Evolutionary conservation across 140 eudicot genomes (phyloP).

Genomic region (Ambrosia hybrid): DNA sequence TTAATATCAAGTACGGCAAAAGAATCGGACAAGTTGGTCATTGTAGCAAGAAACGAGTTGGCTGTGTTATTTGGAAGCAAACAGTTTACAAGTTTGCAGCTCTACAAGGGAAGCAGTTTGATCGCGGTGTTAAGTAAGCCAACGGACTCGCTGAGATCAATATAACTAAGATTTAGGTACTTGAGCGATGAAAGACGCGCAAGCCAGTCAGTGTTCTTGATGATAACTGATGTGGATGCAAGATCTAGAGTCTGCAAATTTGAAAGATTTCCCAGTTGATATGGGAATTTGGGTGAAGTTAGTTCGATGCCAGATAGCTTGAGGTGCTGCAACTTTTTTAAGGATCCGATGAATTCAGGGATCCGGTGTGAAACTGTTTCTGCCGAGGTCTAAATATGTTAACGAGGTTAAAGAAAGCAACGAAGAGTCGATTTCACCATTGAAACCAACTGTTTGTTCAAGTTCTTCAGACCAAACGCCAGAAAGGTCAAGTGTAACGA

Average conservation of each 20-base stretch:
- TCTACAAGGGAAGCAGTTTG: constrained; percentile 34
- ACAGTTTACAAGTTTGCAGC: constrained; percentile 33
- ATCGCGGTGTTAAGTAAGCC: constrained; percentile 21
- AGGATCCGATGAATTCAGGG: constrained; percentile 35
- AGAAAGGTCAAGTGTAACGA: constrained; percentile 34
- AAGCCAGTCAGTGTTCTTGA: constrained; percentile 38
- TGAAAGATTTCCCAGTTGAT: constrained; percentile 34
- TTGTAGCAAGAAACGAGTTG: neutral
- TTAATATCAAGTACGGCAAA: constrained; percentile 40
- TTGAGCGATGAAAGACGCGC: constrained; percentile 28
- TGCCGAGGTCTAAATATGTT: constrained; percentile 42
- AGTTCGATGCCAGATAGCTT: constrained; percentile 10
- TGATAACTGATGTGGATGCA: constrained; percentile 15
- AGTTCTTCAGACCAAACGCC: constrained; percentile 13
- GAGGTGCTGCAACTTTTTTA: constrained; percentile 25
- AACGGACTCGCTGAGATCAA: constrained; percentile 26
- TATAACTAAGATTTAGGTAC: constrained; percentile 33
- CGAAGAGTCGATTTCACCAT: constrained; percentile 36
- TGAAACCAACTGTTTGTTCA: constrained; percentile 21
- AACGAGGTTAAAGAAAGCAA: constrained; percentile 30
- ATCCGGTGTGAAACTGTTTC: constrained; percentile 30
- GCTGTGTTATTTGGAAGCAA: constrained; percentile 20
- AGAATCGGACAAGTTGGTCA: constrained; percentile 25
- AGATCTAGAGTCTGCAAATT: constrained; percentile 42
- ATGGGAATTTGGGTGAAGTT: constrained; percentile 34